phyloP scores from a whole-genome alignment of 23 red algal genomes.

The Gracilaria domingensis region DNA sequence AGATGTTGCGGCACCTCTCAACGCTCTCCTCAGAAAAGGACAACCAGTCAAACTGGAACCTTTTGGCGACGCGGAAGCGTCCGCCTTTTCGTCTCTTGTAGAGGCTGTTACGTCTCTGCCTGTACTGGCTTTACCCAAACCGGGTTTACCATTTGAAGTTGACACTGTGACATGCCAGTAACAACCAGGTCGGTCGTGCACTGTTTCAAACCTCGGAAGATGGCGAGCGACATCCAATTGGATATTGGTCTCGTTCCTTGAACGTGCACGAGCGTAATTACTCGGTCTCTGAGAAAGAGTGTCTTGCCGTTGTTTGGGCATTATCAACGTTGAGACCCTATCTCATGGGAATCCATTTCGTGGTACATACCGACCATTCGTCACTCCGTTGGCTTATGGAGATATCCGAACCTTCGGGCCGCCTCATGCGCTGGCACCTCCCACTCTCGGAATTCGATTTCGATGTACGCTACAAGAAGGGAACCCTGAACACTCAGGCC shows the following conservation, averaged over 20 bases:
- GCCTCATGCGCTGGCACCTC: no score
- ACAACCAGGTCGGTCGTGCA: slow-evolving; percentile 32
- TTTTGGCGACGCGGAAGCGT: background rate
- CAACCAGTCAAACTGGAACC: slow-evolving; percentile 5
- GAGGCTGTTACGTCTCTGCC: no score
- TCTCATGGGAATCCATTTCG: background rate
- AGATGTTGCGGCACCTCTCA: slow-evolving; percentile 24
- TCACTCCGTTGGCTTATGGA: slow-evolving; percentile 24
- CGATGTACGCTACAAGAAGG: no score
- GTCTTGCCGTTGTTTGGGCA: slow-evolving; percentile 38
- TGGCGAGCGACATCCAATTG: slow-evolving; percentile 15
- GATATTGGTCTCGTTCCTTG: background rate
- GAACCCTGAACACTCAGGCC: no score
- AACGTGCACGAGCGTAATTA: no score
- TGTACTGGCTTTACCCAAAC: no score
- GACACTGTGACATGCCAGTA: slow-evolving; percentile 21
- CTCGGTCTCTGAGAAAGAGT: slow-evolving; percentile 11
- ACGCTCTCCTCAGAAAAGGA: background rate
- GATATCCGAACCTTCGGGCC: no score
- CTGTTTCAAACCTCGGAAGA: slow-evolving; percentile 23
- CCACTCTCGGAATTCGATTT: no score
- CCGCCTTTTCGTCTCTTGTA: background rate
- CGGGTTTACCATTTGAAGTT: background rate
- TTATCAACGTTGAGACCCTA: slow-evolving; percentile 14
- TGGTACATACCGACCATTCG: slow-evolving; percentile 5